These are phyloP conservation scores for Bromus sterilis DNA, from an alignment of 176 grass and related monocot species.

Conservation along the genomic window DNA sequence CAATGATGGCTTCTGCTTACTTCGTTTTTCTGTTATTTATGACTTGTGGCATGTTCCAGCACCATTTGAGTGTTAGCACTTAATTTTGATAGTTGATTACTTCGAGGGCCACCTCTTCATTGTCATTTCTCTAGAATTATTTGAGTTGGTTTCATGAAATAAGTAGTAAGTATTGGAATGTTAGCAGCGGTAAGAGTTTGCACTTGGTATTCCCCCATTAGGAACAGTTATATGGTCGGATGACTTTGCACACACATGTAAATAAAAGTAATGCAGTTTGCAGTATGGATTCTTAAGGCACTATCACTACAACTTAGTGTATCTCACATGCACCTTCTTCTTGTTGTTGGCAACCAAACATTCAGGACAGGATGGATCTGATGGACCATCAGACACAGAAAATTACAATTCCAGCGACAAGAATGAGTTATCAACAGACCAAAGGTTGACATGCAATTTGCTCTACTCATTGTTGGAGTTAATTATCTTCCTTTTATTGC, in stretches of 20 bases:
- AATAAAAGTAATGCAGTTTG: background rate
- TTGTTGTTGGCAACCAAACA: slow-evolving; percentile 35
- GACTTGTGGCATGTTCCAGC: background rate
- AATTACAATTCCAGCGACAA: slow-evolving; percentile 45
- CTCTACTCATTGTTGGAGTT: slow-evolving; percentile 31
- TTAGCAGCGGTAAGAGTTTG: background rate
- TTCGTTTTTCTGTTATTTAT: background rate
- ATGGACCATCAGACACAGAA: slow-evolving; percentile 43
- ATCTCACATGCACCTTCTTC: slow-evolving; percentile 41
- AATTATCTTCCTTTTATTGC: background rate
- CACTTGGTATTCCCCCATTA: background rate
- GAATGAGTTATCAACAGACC: slow-evolving; percentile 31
- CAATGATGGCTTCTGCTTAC: background rate
- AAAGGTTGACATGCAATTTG: slow-evolving; percentile 48
- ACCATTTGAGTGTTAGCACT: background rate
- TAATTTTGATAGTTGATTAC: background rate
- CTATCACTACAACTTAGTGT: slow-evolving; percentile 3
- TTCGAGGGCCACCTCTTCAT: background rate
- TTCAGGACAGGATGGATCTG: slow-evolving; percentile 49
- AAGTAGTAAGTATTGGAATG: background rate
- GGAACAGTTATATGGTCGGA: background rate
- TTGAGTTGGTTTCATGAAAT: background rate
- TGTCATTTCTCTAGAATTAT: background rate
- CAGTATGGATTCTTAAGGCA: slow-evolving; percentile 11
- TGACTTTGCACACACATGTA: background rate